Evolutionary conservation across 306 rosid species (phyloP).

Genomic region (Acacia crassicarpa): DNA sequence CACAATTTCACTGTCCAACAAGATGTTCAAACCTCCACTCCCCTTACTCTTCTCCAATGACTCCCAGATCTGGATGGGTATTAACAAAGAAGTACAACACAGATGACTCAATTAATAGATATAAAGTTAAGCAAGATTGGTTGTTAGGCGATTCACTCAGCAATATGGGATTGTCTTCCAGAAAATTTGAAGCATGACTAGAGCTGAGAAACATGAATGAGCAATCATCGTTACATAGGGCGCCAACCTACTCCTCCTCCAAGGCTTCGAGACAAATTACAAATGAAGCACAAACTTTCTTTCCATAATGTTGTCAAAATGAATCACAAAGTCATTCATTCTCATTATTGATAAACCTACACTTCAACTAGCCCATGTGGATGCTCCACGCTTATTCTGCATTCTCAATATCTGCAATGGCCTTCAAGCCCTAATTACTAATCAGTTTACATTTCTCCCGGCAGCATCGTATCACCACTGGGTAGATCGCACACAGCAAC

Average conservation of each 20-base stretch:
- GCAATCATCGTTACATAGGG: not conserved
- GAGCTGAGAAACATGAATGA: not conserved
- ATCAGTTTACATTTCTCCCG: slow-evolving; percentile 79
- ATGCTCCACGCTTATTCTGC: slow-evolving; percentile 28
- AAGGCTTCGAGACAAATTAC: not conserved
- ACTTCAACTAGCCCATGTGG: not conserved
- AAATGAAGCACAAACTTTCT: not conserved
- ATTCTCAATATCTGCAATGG: slow-evolving; percentile 24
- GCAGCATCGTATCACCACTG: slow-evolving; percentile 96
- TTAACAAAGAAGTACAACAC: not conserved
- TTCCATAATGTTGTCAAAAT: not conserved
- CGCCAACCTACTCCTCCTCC: not conserved
- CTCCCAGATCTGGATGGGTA: not conserved
- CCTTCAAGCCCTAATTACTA: not conserved
- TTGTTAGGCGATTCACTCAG: too few species aligned
- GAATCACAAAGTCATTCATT: not conserved
- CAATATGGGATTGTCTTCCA: too few species aligned
- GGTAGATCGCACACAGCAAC: slow-evolving; percentile 90
- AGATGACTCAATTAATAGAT: not conserved
- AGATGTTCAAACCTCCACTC: not conserved
- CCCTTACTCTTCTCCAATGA: not conserved
- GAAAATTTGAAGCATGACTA: not conserved
- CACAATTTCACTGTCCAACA: too few species aligned
- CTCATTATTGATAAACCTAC: slow-evolving; percentile 10
- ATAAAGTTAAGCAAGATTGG: too few species aligned